Conservation (phyloP, 495 filamentous ascomycete species). For the Tuber microsphaerosporum region DNA sequence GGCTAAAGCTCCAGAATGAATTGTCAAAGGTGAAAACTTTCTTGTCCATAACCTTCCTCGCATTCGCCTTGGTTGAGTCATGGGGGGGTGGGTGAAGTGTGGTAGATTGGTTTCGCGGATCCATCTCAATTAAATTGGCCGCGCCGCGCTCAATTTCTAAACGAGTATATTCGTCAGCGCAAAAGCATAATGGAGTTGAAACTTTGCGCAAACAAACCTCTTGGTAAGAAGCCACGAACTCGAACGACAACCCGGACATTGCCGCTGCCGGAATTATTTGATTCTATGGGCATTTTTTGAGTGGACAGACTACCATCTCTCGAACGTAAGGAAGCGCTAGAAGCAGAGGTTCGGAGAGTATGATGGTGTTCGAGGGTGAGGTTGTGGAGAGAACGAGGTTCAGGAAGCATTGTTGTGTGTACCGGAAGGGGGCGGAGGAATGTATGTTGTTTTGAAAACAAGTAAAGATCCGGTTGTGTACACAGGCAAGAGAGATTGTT, state of each 20-base stretch:
- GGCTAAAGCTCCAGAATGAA: conserved; percentile 90
- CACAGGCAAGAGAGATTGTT: background rate
- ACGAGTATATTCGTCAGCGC: conserved; percentile 4
- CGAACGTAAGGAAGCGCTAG: conserved; percentile 62
- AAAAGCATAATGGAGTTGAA: background rate
- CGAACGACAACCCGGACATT: conserved; percentile 94
- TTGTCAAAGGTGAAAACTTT: conserved; percentile 94
- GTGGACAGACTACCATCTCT: conserved; percentile 55
- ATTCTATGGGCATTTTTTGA: conserved; percentile 22
- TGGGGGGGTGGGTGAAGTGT: conserved; percentile 63
- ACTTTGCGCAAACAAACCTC: conserved; percentile 56
- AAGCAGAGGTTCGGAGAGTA: conserved; percentile 47
- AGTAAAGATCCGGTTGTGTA: background rate
- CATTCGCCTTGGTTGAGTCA: conserved; percentile 60
- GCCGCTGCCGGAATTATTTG: conserved; percentile 52
- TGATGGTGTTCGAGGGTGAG: conserved; percentile 49
- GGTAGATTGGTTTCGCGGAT: conserved; percentile 73
- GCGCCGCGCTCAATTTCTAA: conserved; percentile 73
- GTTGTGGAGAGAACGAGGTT: conserved; percentile 52
- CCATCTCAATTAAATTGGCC: conserved; percentile 82
- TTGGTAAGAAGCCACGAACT: conserved; percentile 76
- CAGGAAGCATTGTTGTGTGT: conserved; percentile 16
- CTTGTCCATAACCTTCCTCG: conserved; percentile 72
- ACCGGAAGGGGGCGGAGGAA: background rate
- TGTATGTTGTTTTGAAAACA: background rate